Percentiles rank a stretch among this genome's conserved stretches.
These are phyloP conservation scores for Epichloe bromicola DNA, from an alignment of 2,329 filamentous ascomycete genomes.

Conservation along the genomic window DNA sequence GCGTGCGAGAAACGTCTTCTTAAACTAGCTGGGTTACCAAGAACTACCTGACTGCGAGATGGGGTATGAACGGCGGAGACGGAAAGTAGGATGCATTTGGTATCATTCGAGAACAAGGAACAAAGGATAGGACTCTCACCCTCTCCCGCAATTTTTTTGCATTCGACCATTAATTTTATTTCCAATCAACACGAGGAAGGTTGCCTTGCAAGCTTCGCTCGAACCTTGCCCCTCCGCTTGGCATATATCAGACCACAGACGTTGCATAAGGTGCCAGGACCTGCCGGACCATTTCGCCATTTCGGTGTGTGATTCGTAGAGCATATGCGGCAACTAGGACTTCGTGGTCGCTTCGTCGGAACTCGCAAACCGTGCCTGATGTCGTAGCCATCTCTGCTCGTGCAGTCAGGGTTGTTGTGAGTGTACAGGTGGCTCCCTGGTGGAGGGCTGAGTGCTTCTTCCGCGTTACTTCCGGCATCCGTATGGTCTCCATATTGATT, in stretches of 20 bases:
- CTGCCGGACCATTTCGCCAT: conserved; percentile 63
- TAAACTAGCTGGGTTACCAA: not conserved
- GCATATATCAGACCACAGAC: conserved; percentile 49
- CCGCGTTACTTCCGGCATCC: not conserved
- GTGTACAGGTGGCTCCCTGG: not conserved
- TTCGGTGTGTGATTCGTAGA: conserved; percentile 64
- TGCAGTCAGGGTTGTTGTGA: not conserved
- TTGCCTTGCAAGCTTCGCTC: not conserved
- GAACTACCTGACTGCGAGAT: not conserved
- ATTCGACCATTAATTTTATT: not conserved
- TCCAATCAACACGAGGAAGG: conserved; percentile 3
- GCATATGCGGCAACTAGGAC: conserved; percentile 30
- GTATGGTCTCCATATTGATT: conserved; percentile 1
- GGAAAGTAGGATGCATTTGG: not conserved
- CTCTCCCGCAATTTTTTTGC: not conserved
- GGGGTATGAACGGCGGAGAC: not conserved
- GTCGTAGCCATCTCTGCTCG: not conserved
- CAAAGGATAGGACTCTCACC: not conserved
- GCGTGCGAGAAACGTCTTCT: not conserved
- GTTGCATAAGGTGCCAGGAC: conserved; percentile 59
- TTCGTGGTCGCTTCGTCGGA: conserved; percentile 1
- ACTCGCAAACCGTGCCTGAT: not conserved
- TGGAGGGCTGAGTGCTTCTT: not conserved
- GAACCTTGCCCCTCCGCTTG: conserved; percentile 10
- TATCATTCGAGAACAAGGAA: not conserved